Percentiles rank a stretch among this genome's conserved stretches.
phyloP scores from a whole-genome alignment of 305 asterid species.

The Stenogyne calaminthoides region DNA sequence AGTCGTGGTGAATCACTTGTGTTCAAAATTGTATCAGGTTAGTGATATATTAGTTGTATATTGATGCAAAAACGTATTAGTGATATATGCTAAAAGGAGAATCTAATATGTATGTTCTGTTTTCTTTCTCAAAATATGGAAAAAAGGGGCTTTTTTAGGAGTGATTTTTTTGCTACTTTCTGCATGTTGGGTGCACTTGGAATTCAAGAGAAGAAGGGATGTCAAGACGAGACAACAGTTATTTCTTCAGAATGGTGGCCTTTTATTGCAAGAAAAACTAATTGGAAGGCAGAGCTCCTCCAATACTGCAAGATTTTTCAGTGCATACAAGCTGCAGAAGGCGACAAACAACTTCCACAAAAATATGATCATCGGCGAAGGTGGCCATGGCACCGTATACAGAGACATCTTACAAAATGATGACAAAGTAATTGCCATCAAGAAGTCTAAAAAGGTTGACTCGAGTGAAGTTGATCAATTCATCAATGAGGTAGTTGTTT shows the following conservation, averaged over 20 bases:
- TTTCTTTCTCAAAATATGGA: neutral
- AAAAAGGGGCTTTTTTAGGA: constrained; percentile 23
- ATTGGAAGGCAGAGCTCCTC: neutral
- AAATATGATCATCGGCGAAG: constrained; percentile 29
- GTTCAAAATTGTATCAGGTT: too few relatives aligned
- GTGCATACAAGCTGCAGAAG: constrained; percentile 22
- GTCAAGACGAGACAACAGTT: neutral
- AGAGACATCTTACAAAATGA: constrained; percentile 29
- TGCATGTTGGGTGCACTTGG: constrained; percentile 10
- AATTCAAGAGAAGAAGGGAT: constrained; percentile 10
- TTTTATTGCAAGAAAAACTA: constrained; percentile 27
- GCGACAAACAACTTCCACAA: constrained; percentile 27
- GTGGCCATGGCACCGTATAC: constrained; percentile 38
- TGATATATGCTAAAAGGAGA: too few relatives aligned
- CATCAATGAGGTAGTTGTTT: too few relatives aligned
- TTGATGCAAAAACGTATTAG: too few relatives aligned
- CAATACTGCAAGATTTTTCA: constrained; percentile 16
- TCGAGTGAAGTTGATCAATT: too few relatives aligned
- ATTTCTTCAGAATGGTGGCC: constrained; percentile 27
- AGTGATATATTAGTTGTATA: too few relatives aligned
- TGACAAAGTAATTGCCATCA: too few relatives aligned
- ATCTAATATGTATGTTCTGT: neutral
- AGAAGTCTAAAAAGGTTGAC: too few relatives aligned
- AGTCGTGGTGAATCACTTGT: too few relatives aligned
- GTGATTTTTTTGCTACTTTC: constrained; percentile 12